These are phyloP conservation scores for Carex scoparia DNA, from an alignment of 176 grass and related monocot genomes.

Conservation along the genomic window DNA sequence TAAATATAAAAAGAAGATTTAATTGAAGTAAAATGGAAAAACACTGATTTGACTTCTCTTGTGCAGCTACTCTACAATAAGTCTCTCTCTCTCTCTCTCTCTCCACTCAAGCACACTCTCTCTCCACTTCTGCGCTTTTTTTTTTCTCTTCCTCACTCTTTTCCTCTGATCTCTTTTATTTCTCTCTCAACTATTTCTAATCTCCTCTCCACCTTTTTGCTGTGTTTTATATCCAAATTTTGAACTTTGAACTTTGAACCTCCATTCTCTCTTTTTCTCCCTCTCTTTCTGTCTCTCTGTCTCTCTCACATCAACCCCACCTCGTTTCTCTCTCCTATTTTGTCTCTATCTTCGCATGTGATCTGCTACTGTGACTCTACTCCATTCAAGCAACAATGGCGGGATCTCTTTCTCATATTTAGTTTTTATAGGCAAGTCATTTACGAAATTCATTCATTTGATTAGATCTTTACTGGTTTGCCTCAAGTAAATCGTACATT, in stretches of 20 bases:
- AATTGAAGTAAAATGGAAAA: neutral
- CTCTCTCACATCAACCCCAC: neutral
- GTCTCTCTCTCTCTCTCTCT: conserved; percentile 16
- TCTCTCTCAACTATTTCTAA: neutral
- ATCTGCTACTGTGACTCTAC: neutral
- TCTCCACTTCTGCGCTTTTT: neutral
- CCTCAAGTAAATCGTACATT: neutral
- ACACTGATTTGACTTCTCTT: conserved; percentile 26
- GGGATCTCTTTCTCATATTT: neutral
- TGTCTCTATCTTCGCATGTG: conserved; percentile 7
- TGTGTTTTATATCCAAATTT: conserved; percentile 10
- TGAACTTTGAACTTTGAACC: conserved; percentile 29
- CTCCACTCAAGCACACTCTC: conserved; percentile 19
- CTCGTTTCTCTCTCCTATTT: neutral
- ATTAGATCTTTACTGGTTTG: neutral
- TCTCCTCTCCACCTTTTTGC: neutral
- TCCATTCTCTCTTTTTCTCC: neutral
- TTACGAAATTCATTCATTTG: neutral
- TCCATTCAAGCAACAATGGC: neutral
- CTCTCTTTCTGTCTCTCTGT: neutral
- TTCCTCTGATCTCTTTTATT: neutral
- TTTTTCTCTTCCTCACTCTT: conserved; percentile 3
- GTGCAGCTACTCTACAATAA: conserved; percentile 10
- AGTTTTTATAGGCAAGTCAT: neutral
- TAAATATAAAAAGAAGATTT: neutral